A percentile compares a stretch with the other conserved stretches of the same genome.
These are phyloP conservation scores for Amorphotheca resinae DNA, from an alignment of 495 filamentous ascomycete species.

Conservation along the genomic window DNA sequence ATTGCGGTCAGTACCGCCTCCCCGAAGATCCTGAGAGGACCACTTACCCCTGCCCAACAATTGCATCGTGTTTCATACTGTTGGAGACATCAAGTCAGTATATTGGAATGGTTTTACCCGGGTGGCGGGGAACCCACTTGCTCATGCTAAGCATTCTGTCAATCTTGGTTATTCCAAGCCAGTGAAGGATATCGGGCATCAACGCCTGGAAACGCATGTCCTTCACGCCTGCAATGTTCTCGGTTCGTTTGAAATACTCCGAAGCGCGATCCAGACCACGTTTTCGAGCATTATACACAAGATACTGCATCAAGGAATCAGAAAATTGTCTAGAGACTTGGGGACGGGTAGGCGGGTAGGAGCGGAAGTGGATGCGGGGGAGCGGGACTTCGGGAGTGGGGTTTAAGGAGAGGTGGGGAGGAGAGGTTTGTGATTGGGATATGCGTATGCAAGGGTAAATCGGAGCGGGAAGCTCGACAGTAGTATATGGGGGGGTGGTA, in stretches of 20 bases:
- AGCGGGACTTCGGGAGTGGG: constrained; percentile 12
- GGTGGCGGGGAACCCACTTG: constrained; percentile 45
- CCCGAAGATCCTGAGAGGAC: too few relatives aligned
- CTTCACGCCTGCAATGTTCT: constrained; percentile 95
- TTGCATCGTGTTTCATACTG: constrained; percentile 97
- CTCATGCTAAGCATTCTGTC: constrained; percentile 98
- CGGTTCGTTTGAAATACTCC: constrained; percentile 94
- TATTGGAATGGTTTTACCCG: constrained; percentile 2
- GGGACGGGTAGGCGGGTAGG: constrained; percentile 6
- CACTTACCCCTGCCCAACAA: constrained; percentile 74
- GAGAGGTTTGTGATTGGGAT: neutral
- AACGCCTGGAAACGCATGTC: constrained; percentile 99
- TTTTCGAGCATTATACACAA: constrained; percentile 93
- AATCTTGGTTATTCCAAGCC: constrained; percentile 97
- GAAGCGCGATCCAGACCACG: constrained; percentile 77
- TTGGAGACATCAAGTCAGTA: constrained; percentile 15
- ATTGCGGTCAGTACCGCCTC: constrained; percentile 9
- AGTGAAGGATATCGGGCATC: constrained; percentile 97
- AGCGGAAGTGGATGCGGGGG: constrained; percentile 2
- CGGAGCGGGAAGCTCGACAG: constrained; percentile 13
- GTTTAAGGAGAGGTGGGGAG: neutral
- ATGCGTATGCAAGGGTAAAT: constrained; percentile 17
- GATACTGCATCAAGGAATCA: constrained; percentile 35
- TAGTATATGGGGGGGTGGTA: constrained; percentile 14
- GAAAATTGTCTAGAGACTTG: constrained; percentile 3